Conservation (phyloP, 352 stramenopile genomes). For the Globisporangium mamillatum region DNA sequence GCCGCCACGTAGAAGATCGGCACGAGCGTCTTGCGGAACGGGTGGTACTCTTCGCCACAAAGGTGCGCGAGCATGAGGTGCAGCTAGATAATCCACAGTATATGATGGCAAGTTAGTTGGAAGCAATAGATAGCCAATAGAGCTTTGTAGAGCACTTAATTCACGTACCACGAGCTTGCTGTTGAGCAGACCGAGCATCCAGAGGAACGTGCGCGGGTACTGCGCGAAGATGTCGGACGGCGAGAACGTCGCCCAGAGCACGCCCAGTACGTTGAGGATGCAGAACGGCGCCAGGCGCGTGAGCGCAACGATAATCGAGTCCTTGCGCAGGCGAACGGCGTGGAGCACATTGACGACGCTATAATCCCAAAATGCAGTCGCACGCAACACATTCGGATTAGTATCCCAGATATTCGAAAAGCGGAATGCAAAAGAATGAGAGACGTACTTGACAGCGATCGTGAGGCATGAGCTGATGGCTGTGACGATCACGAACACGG, state of each 20-base stretch:
- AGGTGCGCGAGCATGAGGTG: conserved; percentile 87
- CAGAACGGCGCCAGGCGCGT: conserved; percentile 78
- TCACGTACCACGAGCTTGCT: conserved; percentile 81
- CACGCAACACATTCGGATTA: not conserved
- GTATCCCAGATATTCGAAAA: not conserved
- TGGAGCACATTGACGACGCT: conserved; percentile 74
- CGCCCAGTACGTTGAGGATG: conserved; percentile 65
- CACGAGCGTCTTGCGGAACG: conserved; percentile 88
- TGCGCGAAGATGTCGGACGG: conserved; percentile 68
- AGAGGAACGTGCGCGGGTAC: conserved; percentile 82
- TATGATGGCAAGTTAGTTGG: not conserved
- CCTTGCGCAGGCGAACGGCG: conserved; percentile 59
- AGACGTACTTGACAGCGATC: conserved; percentile 75
- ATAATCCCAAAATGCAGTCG: not conserved
- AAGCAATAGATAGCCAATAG: not conserved
- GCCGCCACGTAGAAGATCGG: conserved; percentile 88
- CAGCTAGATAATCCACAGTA: conserved; percentile 34
- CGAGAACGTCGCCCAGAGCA: conserved; percentile 68
- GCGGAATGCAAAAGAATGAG: not conserved
- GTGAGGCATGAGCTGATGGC: conserved; percentile 59
- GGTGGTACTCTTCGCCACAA: conserved; percentile 85
- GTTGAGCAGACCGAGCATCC: conserved; percentile 86
- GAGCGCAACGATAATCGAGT: conserved; percentile 76
- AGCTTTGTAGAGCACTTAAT: not conserved
- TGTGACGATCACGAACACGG: conserved; percentile 68